phyloP scores from a whole-genome alignment of 441 rosid genomes.

The Gossypium aridum region DNA sequence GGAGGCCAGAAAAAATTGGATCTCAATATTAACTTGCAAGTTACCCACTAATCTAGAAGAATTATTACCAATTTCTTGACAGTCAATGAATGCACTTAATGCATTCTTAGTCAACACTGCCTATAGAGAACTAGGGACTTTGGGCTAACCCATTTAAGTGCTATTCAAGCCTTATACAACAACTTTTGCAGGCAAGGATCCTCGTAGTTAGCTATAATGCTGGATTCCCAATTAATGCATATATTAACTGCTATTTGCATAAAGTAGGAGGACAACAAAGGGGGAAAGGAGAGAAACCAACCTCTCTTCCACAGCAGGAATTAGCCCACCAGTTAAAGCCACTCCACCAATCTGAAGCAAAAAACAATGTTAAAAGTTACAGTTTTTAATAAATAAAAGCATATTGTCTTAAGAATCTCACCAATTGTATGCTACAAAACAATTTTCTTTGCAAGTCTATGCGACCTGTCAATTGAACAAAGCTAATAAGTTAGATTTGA shows the following conservation, averaged over 20 bases:
- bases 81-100: neutral
- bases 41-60: neutral
- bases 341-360: conserved; percentile 84
- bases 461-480: conserved; percentile 49
- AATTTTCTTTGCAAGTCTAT: conserved; percentile 88
- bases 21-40: neutral
- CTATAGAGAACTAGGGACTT: neutral
- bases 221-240: neutral
- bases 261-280: neutral
- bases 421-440: conserved; percentile 88
- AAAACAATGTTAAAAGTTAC: conserved; percentile 17
- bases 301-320: conserved; percentile 87
- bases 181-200: neutral
- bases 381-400: conserved; percentile 3
- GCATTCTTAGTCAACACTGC: neutral
- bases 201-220: neutral
- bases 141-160: neutral
- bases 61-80: neutral
- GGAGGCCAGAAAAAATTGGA: neutral
- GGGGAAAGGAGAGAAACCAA: conserved; percentile 21
- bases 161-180: neutral
- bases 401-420: conserved; percentile 27
- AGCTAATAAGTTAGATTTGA: conserved; percentile 6
- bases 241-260: neutral
- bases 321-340: conserved; percentile 78